These are phyloP conservation scores for Delitschia confertaspora DNA, from an alignment of 495 filamentous ascomycete species.

Conservation along the genomic window DNA sequence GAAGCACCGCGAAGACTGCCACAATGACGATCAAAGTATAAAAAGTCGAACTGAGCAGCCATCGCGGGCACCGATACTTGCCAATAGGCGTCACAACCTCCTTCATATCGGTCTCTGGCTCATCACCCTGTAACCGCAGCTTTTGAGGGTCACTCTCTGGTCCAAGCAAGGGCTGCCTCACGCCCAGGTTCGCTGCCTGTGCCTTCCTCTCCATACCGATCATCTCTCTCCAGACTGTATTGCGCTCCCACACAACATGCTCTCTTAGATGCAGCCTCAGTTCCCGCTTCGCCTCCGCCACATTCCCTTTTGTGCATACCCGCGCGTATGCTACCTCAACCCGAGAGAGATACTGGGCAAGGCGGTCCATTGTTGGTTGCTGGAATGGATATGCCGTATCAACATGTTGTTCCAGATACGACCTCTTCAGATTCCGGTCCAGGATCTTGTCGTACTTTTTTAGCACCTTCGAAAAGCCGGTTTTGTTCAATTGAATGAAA, in stretches of 20 bases:
- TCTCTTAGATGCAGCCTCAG: constrained; percentile 86
- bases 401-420: constrained; percentile 67
- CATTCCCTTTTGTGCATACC: constrained; percentile 71
- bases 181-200: constrained; percentile 85
- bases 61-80: constrained; percentile 60
- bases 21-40: constrained; percentile 64
- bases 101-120: constrained; percentile 49
- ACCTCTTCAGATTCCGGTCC: constrained; percentile 62
- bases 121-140: constrained; percentile 74
- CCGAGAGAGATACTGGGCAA: constrained; percentile 60
- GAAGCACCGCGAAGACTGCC: constrained; percentile 59
- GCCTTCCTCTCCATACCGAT: constrained; percentile 96
- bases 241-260: constrained; percentile 98
- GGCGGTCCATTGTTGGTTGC: constrained; percentile 53
- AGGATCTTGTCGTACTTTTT: constrained; percentile 99
- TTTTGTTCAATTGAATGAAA: constrained; percentile 91
- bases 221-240: constrained; percentile 98
- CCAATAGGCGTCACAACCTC: constrained; percentile 76
- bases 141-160: constrained; percentile 59
- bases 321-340: constrained; percentile 75
- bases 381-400: constrained; percentile 68
- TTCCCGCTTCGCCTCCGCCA: constrained; percentile 65
- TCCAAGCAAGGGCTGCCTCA: constrained; percentile 69
- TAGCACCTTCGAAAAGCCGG: constrained; percentile 87
- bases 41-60: constrained; percentile 76